phyloP scores from a whole-genome alignment of 2,329 filamentous ascomycete genomes.

The Colletotrichum musae region DNA sequence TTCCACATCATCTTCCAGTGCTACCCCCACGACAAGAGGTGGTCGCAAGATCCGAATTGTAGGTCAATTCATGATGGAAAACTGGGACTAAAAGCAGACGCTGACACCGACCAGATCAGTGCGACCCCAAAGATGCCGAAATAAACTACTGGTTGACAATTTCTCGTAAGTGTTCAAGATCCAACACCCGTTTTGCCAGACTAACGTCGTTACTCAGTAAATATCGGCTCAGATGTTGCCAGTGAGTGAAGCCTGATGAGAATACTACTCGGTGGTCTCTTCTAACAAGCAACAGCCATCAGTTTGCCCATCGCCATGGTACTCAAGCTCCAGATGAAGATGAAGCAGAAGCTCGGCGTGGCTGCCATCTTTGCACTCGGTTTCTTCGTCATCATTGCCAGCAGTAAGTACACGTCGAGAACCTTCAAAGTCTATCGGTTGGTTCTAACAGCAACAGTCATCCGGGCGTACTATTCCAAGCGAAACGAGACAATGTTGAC shows the following conservation, averaged over 20 bases:
- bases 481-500: conserved; percentile 54
- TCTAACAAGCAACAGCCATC: conserved; percentile 45
- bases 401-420: conserved; percentile 42
- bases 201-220: conserved; percentile 3
- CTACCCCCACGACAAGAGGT: conserved; percentile 51
- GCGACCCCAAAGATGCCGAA: conserved; percentile 33
- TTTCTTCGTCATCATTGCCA: conserved; percentile 50
- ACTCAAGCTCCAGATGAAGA: conserved; percentile 51
- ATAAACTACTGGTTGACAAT: conserved; percentile 43
- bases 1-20: conserved; percentile 58
- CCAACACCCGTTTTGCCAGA: neutral
- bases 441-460: conserved; percentile 41
- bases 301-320: conserved; percentile 54
- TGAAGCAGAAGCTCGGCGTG: conserved; percentile 51
- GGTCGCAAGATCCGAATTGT: conserved; percentile 49
- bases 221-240: conserved; percentile 19
- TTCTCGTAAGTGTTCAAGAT: conserved; percentile 21
- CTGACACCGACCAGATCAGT: conserved; percentile 34
- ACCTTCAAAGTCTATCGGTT: neutral
- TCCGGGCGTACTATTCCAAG: conserved; percentile 53
- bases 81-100: neutral
- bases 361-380: conserved; percentile 50
- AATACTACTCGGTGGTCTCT: neutral
- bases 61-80: neutral
- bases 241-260: neutral